phyloP scores from a whole-genome alignment of 441 rosid species.

The Euphorbia celastroides region DNA sequence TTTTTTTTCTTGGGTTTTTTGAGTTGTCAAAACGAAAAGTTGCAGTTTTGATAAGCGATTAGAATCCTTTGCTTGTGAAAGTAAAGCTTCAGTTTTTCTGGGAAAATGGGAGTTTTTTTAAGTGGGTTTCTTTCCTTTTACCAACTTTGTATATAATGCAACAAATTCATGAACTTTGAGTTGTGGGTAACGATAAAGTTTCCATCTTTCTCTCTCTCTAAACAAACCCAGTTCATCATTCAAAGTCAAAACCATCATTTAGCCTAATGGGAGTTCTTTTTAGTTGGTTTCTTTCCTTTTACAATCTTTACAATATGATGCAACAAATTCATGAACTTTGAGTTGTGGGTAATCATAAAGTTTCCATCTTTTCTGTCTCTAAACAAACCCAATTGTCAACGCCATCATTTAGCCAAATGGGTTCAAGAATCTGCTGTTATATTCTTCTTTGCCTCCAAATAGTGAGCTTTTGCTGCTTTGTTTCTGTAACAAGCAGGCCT shows the following conservation, averaged over 20 bases:
- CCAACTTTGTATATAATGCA: not conserved
- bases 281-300: conserved; percentile 7
- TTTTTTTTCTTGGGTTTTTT: too few relatives aligned
- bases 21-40: conserved; percentile 11
- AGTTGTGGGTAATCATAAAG: conserved; percentile 13
- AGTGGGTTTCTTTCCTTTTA: conserved; percentile 3
- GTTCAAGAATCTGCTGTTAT: conserved; percentile 21
- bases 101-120: conserved; percentile 17
- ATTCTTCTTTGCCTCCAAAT: conserved; percentile 30
- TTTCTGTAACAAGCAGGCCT: conserved; percentile 40
- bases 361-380: not conserved
- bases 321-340: not conserved
- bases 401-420: conserved; percentile 27
- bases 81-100: conserved; percentile 25
- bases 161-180: not conserved
- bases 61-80: conserved; percentile 32
- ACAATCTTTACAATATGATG: not conserved
- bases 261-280: not conserved
- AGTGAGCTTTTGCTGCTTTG: conserved; percentile 20
- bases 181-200: conserved; percentile 10
- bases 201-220: not conserved
- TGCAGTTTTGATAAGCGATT: conserved; percentile 18
- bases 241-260: not conserved
- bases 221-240: not conserved
- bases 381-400: not conserved